phyloP scores from a whole-genome alignment of 1,284 basidiomycete genomes.

The Exobasidium rhododendri region DNA sequence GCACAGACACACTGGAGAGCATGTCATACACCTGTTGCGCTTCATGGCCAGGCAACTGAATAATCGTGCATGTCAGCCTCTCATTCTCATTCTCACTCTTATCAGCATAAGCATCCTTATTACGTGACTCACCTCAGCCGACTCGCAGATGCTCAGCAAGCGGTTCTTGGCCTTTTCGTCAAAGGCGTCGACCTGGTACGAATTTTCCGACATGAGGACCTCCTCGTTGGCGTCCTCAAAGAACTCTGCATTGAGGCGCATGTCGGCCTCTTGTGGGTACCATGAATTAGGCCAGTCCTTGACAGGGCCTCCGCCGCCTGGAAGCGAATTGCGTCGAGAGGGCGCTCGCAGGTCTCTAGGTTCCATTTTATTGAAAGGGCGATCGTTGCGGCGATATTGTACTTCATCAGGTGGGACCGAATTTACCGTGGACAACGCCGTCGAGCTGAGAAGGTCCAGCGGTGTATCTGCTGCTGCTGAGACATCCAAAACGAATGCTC shows the following conservation, averaged over 20 bases:
- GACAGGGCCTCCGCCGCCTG: not conserved
- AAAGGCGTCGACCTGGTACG: conserved; percentile 2
- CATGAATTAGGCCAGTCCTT: conserved; percentile 9
- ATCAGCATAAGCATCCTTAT: too few relatives aligned
- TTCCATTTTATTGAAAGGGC: not conserved
- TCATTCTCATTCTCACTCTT: too few relatives aligned
- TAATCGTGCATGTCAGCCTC: too few relatives aligned
- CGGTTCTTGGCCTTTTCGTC: conserved; percentile 2
- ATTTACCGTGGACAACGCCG: not conserved
- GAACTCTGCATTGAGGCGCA: not conserved
- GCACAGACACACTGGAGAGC: not conserved
- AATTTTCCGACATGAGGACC: not conserved
- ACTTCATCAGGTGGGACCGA: not conserved
- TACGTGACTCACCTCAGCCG: not conserved
- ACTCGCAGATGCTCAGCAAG: not conserved
- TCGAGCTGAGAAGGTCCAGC: not conserved
- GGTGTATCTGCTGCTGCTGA: not conserved
- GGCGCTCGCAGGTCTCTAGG: not conserved
- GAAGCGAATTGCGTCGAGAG: conserved; percentile 1
- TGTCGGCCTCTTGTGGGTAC: not conserved
- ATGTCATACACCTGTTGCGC: not conserved
- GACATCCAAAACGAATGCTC: not conserved
- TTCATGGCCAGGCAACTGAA: not conserved
- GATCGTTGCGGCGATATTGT: conserved; percentile 3
- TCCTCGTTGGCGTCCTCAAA: not conserved